Conservation (phyloP, 306 rosid species). For the Rosa chinensis region DNA sequence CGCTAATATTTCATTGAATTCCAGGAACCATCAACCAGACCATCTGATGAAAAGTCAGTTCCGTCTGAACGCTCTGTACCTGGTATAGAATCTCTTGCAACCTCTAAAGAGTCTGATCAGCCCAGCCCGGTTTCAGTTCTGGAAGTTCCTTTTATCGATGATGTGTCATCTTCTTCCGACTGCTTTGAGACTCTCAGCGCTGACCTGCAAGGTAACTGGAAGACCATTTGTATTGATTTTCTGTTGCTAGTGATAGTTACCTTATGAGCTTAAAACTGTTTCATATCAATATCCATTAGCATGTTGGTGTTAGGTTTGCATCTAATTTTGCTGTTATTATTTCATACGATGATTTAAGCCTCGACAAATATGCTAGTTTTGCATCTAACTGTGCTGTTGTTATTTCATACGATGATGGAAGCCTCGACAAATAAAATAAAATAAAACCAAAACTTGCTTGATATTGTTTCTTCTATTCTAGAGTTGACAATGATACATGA, state of each 20-base stretch:
- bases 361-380: not conserved
- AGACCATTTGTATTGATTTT: constrained; percentile 20
- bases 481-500: not conserved
- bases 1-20: constrained; percentile 36
- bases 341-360: not conserved
- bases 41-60: constrained; percentile 43
- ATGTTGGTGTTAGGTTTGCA: not conserved
- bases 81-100: constrained; percentile 51
- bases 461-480: not conserved
- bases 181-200: constrained; percentile 90
- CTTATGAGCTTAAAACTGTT: not conserved
- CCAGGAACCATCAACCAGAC: constrained; percentile 52
- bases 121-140: constrained; percentile 98
- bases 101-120: constrained; percentile 83
- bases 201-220: constrained; percentile 76
- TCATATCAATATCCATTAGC: not conserved
- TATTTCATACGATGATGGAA: not conserved
- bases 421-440: not conserved
- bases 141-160: constrained; percentile 80
- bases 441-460: not conserved
- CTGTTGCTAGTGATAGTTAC: not conserved
- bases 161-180: constrained; percentile 76
- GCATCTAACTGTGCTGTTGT: not conserved
- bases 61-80: constrained; percentile 40
- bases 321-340: not conserved